Evolutionary conservation across 2,329 filamentous ascomycete genomes (phyloP).

Genomic region (Scolecobasidium constrictum): DNA sequence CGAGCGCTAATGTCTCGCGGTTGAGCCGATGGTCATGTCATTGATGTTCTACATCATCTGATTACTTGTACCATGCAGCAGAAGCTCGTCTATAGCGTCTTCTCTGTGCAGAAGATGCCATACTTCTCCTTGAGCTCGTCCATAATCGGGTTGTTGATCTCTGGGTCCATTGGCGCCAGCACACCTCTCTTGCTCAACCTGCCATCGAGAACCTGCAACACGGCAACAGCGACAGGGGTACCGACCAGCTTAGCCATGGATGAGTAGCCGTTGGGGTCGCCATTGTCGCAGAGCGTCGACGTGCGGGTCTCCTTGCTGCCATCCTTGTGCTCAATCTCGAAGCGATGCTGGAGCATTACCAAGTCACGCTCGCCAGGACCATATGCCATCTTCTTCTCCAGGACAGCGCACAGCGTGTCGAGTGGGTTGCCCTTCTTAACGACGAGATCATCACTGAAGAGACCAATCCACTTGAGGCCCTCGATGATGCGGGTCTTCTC

Average conservation of each 20-base stretch:
- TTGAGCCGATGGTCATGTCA: too few species aligned
- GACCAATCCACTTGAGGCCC: constrained; percentile 61
- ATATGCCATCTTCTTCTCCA: constrained; percentile 89
- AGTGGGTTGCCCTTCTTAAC: constrained; percentile 68
- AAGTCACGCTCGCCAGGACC: constrained; percentile 74
- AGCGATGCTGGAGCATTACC: constrained; percentile 70
- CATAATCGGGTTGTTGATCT: constrained; percentile 63
- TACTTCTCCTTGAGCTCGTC: constrained; percentile 70
- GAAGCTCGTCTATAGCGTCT: constrained; percentile 41
- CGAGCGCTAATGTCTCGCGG: too few species aligned
- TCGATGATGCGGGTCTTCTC: constrained; percentile 59
- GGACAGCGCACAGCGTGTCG: constrained; percentile 79
- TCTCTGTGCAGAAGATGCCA: constrained; percentile 62
- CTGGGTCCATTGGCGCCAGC: constrained; percentile 63
- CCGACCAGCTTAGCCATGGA: constrained; percentile 79
- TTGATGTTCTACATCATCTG: too few species aligned
- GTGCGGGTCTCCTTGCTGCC: constrained; percentile 67
- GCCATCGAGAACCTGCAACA: constrained; percentile 61
- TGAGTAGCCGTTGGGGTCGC: constrained; percentile 65
- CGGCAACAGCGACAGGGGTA: constrained; percentile 63
- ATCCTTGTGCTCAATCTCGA: constrained; percentile 74
- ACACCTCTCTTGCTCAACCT: constrained; percentile 63
- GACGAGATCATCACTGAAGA: constrained; percentile 59
- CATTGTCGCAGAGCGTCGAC: constrained; percentile 75
- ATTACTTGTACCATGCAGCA: too few species aligned